Conservation (phyloP, 768 basidiomycete genomes). For the Pleurotus tuber-regium region DNA sequence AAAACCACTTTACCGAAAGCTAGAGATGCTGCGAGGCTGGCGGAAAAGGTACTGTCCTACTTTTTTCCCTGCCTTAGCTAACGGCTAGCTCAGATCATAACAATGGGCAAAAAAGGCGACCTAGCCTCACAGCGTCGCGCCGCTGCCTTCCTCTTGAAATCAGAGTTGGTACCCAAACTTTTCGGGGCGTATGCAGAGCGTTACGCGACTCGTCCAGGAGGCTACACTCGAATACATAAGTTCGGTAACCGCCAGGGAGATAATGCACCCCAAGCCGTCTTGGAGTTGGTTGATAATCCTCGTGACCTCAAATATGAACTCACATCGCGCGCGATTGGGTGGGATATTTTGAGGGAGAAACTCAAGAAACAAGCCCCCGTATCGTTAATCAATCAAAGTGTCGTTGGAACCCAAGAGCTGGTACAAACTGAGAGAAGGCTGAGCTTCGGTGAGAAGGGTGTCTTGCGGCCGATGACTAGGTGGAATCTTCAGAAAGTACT, state of each 20-base stretch:
- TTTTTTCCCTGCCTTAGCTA: slow-evolving; percentile 3
- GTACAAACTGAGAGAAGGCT: slow-evolving; percentile 48
- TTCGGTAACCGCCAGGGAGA: slow-evolving; percentile 90
- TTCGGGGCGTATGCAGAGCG: slow-evolving; percentile 78
- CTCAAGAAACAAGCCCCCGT: slow-evolving; percentile 43
- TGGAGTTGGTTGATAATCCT: slow-evolving; percentile 95
- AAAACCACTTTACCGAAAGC: slow-evolving; percentile 96
- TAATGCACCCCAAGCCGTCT: slow-evolving; percentile 87
- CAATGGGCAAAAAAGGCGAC: slow-evolving; percentile 84
- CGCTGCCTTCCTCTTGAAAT: slow-evolving; percentile 75
- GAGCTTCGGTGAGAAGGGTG: slow-evolving; percentile 29
- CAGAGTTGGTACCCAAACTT: slow-evolving; percentile 72
- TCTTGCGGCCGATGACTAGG: slow-evolving; percentile 63
- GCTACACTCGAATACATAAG: slow-evolving; percentile 93
- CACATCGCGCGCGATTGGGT: slow-evolving; percentile 83
- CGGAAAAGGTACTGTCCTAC: slow-evolving; percentile 70
- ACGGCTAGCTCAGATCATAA: slow-evolving; percentile 66
- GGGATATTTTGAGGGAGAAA: slow-evolving; percentile 68
- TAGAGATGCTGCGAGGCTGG: slow-evolving; percentile 84
- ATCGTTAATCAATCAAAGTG: slow-evolving; percentile 50
- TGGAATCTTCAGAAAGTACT: slow-evolving; percentile 77
- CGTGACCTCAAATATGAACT: slow-evolving; percentile 86
- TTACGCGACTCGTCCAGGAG: slow-evolving; percentile 81
- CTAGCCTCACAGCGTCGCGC: slow-evolving; percentile 69
- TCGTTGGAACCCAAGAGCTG: slow-evolving; percentile 40